Base-by-base conservation (phyloP, 2,329 filamentous ascomycete species). In the Coleophoma crateriformis region DNA sequence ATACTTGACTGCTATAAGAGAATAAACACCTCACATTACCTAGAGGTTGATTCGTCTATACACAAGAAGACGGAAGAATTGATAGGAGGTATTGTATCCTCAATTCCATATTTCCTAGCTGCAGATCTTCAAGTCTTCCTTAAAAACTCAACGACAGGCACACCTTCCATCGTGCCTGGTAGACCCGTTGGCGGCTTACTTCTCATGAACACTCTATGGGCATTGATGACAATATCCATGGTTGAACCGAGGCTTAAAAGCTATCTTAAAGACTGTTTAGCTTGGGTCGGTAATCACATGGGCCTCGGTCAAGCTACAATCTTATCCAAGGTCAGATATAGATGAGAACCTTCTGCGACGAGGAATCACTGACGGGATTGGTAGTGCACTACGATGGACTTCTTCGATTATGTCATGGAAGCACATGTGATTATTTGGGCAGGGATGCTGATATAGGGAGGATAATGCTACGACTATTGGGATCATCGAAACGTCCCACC, bases 1-100 rank as follows among this genome's bases (percentile, higher is more conserved):
- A 72, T 75, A 46, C 75, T 82, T 6, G 50, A 33, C 3, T 40
- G 48, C 35, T n/a, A 43, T 20, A 14, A 27, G 10, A 2, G 15
- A 3, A 47, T 35, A 10, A 35, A 49, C 7, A 35, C 13, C 8
- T 34, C 37, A 12, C 33, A 43, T 6, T 17, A 49, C 3, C 33
- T 19, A 17, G 40, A 48, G 22, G 40, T 27, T 7, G 39, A 47
- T 13, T 7, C 14, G 7, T 33, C 3, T 2, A 37, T 33, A 15
- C 14, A 44, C 11, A 42, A 17, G 10, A 20, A 47, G 27, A 32
- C 38, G 7, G 32, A 33, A 12, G 45, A 39, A 17, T 38, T 58
- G 0, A 27, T 45, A 4, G 46, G 50, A 13, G 54, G 51, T 15
- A 52, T 58, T 3, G 34, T 40, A 32, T 49, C 55, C n/a, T 56